Percentiles rank a stretch among this genome's conserved stretches.
Evolutionary conservation across 495 filamentous ascomycete species (phyloP).

Genomic region (Aspergillus incahuasiensis): DNA sequence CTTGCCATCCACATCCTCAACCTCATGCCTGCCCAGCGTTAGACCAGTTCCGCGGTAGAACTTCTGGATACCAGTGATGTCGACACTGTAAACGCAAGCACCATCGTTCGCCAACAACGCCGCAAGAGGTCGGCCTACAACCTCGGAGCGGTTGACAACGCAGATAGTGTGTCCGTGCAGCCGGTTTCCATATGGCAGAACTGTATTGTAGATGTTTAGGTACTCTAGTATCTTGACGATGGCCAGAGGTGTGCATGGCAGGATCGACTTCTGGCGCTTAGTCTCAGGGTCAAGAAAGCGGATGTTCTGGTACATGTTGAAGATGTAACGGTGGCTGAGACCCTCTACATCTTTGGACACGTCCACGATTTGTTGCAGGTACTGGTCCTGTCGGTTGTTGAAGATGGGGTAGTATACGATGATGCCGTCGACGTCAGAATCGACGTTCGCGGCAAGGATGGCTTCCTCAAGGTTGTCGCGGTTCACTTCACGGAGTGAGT

Average conservation of each 20-base stretch:
- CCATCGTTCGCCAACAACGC: conserved; percentile 95
- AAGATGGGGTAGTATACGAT: conserved; percentile 99
- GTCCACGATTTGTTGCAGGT: conserved; percentile 91
- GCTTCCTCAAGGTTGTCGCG: conserved; percentile 86
- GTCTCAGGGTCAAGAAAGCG: conserved; percentile 78
- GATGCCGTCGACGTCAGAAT: conserved; percentile 77
- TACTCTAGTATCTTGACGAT: conserved; percentile 95
- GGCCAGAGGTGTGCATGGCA: conserved; percentile 93
- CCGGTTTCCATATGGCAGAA: conserved; percentile 88
- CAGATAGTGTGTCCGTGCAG: conserved; percentile 89
- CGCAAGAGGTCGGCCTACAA: conserved; percentile 90
- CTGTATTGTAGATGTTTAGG: conserved; percentile 93
- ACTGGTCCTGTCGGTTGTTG: conserved; percentile 78
- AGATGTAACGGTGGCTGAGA: conserved; percentile 86
- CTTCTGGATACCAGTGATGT: conserved; percentile 85
- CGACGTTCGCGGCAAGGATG: conserved; percentile 76
- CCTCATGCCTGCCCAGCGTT: conserved; percentile 74
- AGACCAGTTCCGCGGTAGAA: conserved; percentile 86
- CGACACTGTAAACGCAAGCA: conserved; percentile 89
- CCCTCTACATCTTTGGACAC: conserved; percentile 93
- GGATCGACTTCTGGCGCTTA: conserved; percentile 78
- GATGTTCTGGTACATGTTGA: conserved; percentile 99
- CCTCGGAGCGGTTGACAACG: conserved; percentile 91
- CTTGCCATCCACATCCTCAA: conserved; percentile 71
- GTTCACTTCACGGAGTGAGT: conserved; percentile 73